A percentile compares a stretch with the other conserved stretches of the same genome.
Conservation (phyloP, 768 basidiomycete species). For the Candolleomyces efflorescens region DNA sequence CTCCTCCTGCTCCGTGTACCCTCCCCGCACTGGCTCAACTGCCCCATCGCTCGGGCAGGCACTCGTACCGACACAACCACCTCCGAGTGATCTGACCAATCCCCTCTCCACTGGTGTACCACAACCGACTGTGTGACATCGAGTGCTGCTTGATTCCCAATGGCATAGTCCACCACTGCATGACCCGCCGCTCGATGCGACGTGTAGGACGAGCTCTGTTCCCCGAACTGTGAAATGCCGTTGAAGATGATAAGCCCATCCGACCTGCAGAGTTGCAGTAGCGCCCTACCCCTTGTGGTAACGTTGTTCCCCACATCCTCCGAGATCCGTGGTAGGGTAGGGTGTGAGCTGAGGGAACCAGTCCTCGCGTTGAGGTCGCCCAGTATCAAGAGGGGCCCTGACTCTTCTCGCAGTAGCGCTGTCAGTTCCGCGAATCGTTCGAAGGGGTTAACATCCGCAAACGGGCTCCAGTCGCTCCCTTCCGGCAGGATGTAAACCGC, state of each 20-base stretch:
- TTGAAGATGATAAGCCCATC: neutral
- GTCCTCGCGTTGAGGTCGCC: constrained; percentile 1
- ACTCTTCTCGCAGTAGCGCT: neutral
- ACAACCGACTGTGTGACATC: neutral
- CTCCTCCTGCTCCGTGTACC: neutral
- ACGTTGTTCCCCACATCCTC: neutral
- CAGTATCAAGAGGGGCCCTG: neutral
- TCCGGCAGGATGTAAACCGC: neutral
- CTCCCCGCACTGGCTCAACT: no score
- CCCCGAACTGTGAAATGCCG: neutral
- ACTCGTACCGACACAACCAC: neutral
- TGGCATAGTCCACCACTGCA: neutral
- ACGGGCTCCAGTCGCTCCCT: neutral
- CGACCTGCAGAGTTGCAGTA: neutral
- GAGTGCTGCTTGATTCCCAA: neutral
- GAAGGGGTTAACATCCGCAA: neutral
- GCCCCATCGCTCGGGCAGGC: no score
- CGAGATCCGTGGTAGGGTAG: neutral
- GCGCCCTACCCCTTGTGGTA: neutral
- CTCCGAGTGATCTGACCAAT: neutral
- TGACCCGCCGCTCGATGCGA: neutral
- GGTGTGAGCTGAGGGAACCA: neutral
- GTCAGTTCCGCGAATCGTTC: no score
- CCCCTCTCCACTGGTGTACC: neutral
- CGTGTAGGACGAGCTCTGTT: neutral